These are phyloP conservation scores for Glonium stellatum DNA, from an alignment of 495 filamentous ascomycete genomes.

Conservation along the genomic window DNA sequence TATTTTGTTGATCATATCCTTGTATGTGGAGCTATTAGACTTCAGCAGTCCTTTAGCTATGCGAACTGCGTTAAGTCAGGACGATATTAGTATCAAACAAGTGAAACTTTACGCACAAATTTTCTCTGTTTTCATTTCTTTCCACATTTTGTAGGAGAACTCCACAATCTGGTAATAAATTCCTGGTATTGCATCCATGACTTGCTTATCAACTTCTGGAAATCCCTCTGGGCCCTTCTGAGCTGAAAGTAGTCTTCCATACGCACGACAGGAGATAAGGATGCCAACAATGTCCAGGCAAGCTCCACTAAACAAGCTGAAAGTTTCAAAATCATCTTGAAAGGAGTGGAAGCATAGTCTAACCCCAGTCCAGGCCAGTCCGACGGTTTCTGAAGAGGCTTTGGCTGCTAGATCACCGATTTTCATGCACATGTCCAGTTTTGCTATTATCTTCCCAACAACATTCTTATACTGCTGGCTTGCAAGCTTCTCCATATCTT, in stretches of 20 bases:
- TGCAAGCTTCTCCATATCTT: background rate
- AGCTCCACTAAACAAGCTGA: background rate
- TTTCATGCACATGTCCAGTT: background rate
- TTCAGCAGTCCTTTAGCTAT: too few species aligned
- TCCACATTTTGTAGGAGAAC: background rate
- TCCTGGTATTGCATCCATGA: background rate
- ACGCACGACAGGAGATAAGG: background rate
- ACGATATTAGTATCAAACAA: too few species aligned
- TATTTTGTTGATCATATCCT: background rate
- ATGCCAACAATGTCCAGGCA: slow-evolving; percentile 6
- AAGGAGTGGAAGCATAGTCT: slow-evolving; percentile 6
- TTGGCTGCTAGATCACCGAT: background rate
- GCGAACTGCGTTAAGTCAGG: too few species aligned
- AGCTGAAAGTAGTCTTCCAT: background rate
- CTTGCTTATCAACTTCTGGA: slow-evolving; percentile 1
- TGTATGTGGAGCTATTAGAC: too few species aligned
- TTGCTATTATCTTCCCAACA: background rate
- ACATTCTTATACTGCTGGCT: background rate
- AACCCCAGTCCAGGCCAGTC: slow-evolving; percentile 4
- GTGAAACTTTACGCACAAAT: too few species aligned
- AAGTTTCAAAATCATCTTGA: slow-evolving; percentile 1
- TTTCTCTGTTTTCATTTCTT: background rate
- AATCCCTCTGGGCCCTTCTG: slow-evolving; percentile 1
- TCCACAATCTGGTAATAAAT: slow-evolving; percentile 4
- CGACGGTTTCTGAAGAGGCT: background rate